Evolutionary conservation across 805 yeast genomes (phyloP).

Genomic region (Yamadazyma olivae): DNA sequence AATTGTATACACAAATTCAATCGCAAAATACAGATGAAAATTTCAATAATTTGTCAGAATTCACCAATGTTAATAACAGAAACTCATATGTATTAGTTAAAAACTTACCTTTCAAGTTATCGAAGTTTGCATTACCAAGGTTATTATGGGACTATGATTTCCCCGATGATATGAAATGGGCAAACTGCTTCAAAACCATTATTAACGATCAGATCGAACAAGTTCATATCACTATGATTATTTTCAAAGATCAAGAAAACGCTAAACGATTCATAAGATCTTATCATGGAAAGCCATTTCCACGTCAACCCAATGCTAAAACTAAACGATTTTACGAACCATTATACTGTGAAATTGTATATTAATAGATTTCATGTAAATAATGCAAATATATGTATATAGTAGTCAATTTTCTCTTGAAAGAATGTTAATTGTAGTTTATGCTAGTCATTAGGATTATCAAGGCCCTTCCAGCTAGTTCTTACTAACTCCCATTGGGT

Average conservation of each 20-base stretch:
- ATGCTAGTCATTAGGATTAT: constrained; percentile 7
- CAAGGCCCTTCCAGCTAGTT: constrained; percentile 26
- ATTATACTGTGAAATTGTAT: constrained; percentile 27
- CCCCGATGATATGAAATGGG: constrained; percentile 17
- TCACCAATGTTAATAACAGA: constrained; percentile 17
- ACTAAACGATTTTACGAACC: constrained; percentile 30
- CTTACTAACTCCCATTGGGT: constrained; percentile 20
- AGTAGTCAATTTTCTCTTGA: no score
- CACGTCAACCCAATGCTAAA: constrained; percentile 19
- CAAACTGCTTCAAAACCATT: constrained; percentile 16
- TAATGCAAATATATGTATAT: not conserved
- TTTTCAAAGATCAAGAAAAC: constrained; percentile 43
- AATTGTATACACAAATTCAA: not conserved
- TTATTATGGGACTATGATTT: constrained; percentile 52
- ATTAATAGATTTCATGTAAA: constrained; percentile 12
- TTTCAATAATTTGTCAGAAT: constrained; percentile 12
- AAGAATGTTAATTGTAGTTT: no score
- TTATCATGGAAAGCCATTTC: constrained; percentile 50
- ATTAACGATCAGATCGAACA: constrained; percentile 25
- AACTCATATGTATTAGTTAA: constrained; percentile 34
- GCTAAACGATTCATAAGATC: constrained; percentile 52
- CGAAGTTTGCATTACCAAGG: constrained; percentile 31
- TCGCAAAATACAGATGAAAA: constrained; percentile 5
- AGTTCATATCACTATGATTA: constrained; percentile 28
- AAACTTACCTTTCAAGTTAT: constrained; percentile 46